Evolutionary conservation across 306 rosid genomes (phyloP).

Genomic region (Vigna hirtella): DNA sequence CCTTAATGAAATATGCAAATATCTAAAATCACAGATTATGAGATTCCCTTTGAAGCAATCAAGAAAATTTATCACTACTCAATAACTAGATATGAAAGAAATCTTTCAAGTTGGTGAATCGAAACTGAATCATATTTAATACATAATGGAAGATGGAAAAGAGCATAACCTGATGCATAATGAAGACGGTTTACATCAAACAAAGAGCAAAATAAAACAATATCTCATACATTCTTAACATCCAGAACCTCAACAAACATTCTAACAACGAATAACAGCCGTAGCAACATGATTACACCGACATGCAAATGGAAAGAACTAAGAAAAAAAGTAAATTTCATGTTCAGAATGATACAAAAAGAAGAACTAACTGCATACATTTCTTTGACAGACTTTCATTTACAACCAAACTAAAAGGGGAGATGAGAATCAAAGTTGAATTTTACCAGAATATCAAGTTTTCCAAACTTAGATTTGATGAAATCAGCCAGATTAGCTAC

Average conservation of each 20-base stretch:
- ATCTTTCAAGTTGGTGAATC: too few species aligned
- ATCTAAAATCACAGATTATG: conserved; percentile 8
- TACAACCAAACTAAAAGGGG: neutral
- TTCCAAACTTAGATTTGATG: conserved; percentile 44
- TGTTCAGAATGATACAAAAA: neutral
- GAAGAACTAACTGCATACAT: neutral
- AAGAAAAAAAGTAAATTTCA: neutral
- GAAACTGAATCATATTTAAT: too few species aligned
- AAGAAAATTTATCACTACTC: neutral
- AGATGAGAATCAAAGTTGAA: neutral
- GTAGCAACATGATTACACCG: neutral
- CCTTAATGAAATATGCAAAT: conserved; percentile 19
- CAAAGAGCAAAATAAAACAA: neutral
- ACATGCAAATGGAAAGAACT: neutral
- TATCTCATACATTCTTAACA: neutral
- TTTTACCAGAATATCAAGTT: conserved; percentile 57
- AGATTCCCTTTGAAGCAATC: conserved; percentile 8
- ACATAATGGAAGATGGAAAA: too few species aligned
- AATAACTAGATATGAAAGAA: too few species aligned
- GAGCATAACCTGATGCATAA: too few species aligned
- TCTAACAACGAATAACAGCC: neutral
- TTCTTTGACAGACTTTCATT: neutral
- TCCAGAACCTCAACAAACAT: neutral
- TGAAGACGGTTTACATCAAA: neutral
- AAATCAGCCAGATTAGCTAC: conserved; percentile 47